Evolutionary conservation across 768 basidiomycete genomes (phyloP).

Genomic region (Boletales sp.): DNA sequence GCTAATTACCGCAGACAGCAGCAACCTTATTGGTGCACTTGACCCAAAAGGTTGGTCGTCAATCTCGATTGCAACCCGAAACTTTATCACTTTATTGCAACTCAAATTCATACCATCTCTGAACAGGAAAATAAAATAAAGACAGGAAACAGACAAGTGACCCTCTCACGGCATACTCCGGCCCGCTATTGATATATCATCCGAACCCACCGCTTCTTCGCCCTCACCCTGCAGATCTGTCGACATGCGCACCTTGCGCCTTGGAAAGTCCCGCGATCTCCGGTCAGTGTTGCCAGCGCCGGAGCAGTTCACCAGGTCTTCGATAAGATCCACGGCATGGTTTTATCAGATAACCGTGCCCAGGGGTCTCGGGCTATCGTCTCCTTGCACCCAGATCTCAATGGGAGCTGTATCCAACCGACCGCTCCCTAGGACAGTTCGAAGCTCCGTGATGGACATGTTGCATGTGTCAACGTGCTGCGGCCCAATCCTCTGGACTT

Average conservation of each 20-base stretch:
- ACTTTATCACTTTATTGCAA: constrained; percentile 56
- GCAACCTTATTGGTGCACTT: constrained; percentile 35
- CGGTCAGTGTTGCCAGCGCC: constrained; percentile 4
- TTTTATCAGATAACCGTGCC: constrained; percentile 11
- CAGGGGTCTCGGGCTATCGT: too few species aligned
- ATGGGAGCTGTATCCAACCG: too few species aligned
- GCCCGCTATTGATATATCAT: not conserved
- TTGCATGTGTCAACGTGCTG: not conserved
- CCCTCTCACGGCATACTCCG: constrained; percentile 8
- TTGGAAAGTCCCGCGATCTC: constrained; percentile 23
- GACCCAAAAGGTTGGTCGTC: constrained; percentile 40
- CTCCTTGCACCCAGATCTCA: too few species aligned
- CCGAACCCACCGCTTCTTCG: constrained; percentile 17
- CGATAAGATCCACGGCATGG: not conserved
- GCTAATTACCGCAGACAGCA: constrained; percentile 26
- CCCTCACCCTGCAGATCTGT: constrained; percentile 19
- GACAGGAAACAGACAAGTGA: too few species aligned
- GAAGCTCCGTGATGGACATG: not conserved
- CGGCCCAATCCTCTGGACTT: too few species aligned
- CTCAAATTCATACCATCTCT: constrained; percentile 32
- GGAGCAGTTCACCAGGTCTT: not conserved
- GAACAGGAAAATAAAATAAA: not conserved
- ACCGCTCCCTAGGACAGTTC: not conserved
- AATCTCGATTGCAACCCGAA: constrained; percentile 42
- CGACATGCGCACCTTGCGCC: constrained; percentile 7